Evolutionary conservation across 805 yeast genomes (phyloP), one percentile per base, ranked within the genome.

Genomic region (Torulaspora franciscae): DNA sequence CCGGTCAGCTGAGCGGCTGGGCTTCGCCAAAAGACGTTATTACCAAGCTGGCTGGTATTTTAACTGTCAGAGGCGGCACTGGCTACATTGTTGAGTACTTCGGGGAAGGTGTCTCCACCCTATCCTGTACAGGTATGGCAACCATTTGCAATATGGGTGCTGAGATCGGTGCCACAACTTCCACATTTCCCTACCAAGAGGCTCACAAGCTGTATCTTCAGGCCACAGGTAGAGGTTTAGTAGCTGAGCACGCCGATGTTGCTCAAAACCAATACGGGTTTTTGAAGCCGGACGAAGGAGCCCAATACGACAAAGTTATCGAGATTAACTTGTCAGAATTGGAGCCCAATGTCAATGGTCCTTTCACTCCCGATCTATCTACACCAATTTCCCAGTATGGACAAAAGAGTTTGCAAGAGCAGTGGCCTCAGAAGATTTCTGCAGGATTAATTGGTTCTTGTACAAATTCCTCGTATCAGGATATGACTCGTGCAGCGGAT

Each of bases 141-240:
- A 93, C 99, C 49, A 91, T 93, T 67, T 91, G 98, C 78, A 93
- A 93, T 71, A 93, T 93, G 99, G 99, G 99, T 66, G 99, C 99
- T 44, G 99, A 93, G 72, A 89, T 93, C 47, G 99, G 99, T 69
- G 99, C 99, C 35, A 93, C 99, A 30, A 93, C 99, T 35, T 91
- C 98, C 19, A 80, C 87, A 46, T 93, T 93, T 88, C 99, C 99
- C 51, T 91, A 81, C 78, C 89, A 84, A 60, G 79, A 77, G 40
- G 83, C 90, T 43, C 88, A 84, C 73, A 75, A 72, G 58, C 76
- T 86, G 51, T 93, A 88, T 71, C 75, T 93, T 64, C 63, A 75
- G 44, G 89, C 95, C 36, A 93, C 99, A 29, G 80, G 80, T 54
- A 80, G 99, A 71, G 80, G 75, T 7, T 81, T 85, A 50, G 79